A percentile compares a stretch with the other conserved stretches of the same genome.
Evolutionary conservation across 371 early-diverging fungal species (phyloP).

Genomic region (Gilbertella persicaria): DNA sequence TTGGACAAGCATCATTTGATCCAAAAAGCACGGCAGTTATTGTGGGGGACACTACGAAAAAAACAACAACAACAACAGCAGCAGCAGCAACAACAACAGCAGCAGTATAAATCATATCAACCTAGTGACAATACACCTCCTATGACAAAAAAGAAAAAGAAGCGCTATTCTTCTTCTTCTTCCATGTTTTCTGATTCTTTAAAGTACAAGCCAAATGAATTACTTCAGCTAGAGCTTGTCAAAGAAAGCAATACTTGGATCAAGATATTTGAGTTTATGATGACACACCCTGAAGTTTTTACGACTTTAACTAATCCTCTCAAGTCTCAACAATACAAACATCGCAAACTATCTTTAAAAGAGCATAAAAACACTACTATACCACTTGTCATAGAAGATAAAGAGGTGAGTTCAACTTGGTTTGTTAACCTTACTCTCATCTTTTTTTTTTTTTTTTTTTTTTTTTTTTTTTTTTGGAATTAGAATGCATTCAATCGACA

Average conservation of each 20-base stretch:
- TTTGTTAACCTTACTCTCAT: too few relatives aligned
- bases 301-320: slow-evolving; percentile 17
- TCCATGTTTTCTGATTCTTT: slow-evolving; percentile 1
- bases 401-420: neutral
- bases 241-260: slow-evolving; percentile 30
- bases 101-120: too few relatives aligned
- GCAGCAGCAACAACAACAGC: too few relatives aligned
- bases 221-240: slow-evolving; percentile 28
- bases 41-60: neutral
- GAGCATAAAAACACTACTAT: neutral
- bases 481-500: too few relatives aligned
- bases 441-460: too few relatives aligned
- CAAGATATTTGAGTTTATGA: slow-evolving; percentile 28
- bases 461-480: too few relatives aligned
- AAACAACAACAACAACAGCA: slow-evolving; percentile 1
- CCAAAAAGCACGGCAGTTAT: slow-evolving; percentile 11
- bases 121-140: neutral
- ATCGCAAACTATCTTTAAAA: neutral
- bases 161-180: neutral
- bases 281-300: slow-evolving; percentile 17
- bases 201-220: slow-evolving; percentile 23
- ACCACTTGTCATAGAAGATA: neutral
- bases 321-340: slow-evolving; percentile 7
- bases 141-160: neutral
- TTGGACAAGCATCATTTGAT: slow-evolving; percentile 9